Base-by-base conservation (phyloP, 306 rosid species). In the Gastrolobium villosum region DNA sequence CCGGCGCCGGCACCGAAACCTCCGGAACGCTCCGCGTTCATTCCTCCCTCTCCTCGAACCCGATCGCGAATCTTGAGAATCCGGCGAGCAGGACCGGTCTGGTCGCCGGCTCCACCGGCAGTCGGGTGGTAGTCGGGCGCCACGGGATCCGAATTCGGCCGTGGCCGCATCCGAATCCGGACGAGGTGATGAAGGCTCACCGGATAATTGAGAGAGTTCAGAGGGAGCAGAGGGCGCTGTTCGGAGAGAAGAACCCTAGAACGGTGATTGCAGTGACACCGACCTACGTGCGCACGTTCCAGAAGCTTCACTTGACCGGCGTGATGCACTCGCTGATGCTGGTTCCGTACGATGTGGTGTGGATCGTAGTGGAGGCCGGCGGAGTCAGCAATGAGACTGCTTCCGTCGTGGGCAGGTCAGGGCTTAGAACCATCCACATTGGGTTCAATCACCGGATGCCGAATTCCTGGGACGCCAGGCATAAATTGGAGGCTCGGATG, bases 331-430 rank as follows among this genome's bases (percentile, higher is more conserved):
- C 99, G 46, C 84, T 95, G 31, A 95, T 95, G 99, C 87, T 92
- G 52, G 97, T 86, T 4, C 97, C 98, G 1, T 89, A 91, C 85
- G 86, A 88, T 65, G 70, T 92, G 74, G 91, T 91, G 60, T 95
- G 99, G 99, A 85, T 95, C 84, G 92, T 92, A 65, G 96, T 92
- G 54, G 99, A 95, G 86, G 99, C 99, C 7, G 97, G 97, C 1
- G 90, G 96, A 49, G 88, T 79, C 52, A 91, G 90, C 62, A 91
- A 92, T 52, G 97, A 95, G 84, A 95, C 99, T 6, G 92, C 93
- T 70, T 89, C 98, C 3, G 79, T 92, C 40, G 46, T 95, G 3
- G 83, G 88, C 39, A 88, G 84, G 81, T 91, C 99, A 4, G 96
- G 93, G 53, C 89, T 92, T 8, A 75, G 90, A 81, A 89, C 76